Evolutionary conservation across 495 filamentous ascomycete genomes (phyloP), one percentile per base, ranked within the genome.

Genomic region (Pseudevernia furfuracea): DNA sequence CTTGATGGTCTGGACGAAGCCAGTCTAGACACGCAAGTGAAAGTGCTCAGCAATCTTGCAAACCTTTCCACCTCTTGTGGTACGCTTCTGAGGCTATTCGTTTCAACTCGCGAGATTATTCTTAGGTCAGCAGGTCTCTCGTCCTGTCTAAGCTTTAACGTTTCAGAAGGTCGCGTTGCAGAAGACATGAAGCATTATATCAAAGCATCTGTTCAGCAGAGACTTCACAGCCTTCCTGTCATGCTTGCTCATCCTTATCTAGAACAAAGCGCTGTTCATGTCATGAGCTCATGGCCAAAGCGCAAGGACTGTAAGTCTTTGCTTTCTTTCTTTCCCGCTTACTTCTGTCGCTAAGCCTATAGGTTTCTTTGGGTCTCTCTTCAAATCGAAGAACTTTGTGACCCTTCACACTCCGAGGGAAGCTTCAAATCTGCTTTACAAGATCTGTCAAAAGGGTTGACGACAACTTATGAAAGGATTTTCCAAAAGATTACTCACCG

Each of bases 331-430:
- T 7, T 11, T 28, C 23, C 23, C 10, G n/a, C 46, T 14, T 15
- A 28, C 1, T 49, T 11, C 1, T 5, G 11, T 9, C 5, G 46
- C 46, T 28, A 12, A 49, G 4, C 10, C 2, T 49, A 14, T 14
- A 49, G 46, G 11, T 49, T 49, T 49, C 46, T 28, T 49, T 49
- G 46, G 46, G 46, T 49, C 10, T 49, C 46, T 11, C 46, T 49
- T 28, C 46, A 49, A 49, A 14, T 49, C 8, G 46, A 49, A 14
- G 23, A 49, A 49, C 46, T 49, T 25, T 49, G 46, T 6, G 46
- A 49, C 2, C n/a, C 46, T 28, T 25, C 46, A 14, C 46, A 49
- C 15, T 49, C 46, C 0, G 23, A 28, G 46, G 23, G 46, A 28
- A 49, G n/a, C 12, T 49, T 49, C 23, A 28, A n/a, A 4, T 10